Evolutionary conservation across 2,329 filamentous ascomycete species (phyloP).

Genomic region (Pseudogymnoascus sp.): DNA sequence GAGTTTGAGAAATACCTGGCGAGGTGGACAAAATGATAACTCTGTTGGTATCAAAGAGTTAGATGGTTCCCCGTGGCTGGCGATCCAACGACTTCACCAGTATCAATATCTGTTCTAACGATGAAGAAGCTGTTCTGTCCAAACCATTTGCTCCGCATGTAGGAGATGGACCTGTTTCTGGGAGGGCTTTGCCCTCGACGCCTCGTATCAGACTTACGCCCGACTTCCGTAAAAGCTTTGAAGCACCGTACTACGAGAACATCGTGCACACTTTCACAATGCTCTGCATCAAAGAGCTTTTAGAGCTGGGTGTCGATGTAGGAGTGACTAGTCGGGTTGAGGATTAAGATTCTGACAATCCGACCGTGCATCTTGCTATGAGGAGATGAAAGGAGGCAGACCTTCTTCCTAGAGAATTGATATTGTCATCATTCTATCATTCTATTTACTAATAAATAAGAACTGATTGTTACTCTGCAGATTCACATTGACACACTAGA

Average conservation of each 20-base stretch:
- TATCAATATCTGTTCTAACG: background rate
- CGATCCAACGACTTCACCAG: background rate
- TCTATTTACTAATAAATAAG: no score
- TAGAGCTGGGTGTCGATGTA: slow-evolving; percentile 24
- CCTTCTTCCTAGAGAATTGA: no score
- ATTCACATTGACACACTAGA: no score
- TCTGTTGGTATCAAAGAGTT: no score
- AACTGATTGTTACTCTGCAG: no score
- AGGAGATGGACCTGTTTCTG: no score
- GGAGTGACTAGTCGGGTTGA: slow-evolving; percentile 19
- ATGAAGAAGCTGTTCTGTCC: background rate
- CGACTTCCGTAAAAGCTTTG: slow-evolving; percentile 28
- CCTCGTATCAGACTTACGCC: slow-evolving; percentile 25
- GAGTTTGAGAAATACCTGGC: no score
- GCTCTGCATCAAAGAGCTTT: slow-evolving; percentile 23
- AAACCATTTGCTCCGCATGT: background rate
- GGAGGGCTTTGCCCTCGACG: no score
- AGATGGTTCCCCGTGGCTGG: background rate
- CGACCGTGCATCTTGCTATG: no score
- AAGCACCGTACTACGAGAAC: slow-evolving; percentile 28
- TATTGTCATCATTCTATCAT: no score
- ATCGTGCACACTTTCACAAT: slow-evolving; percentile 29
- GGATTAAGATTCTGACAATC: slow-evolving; percentile 19
- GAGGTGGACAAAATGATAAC: no score
- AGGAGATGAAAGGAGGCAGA: no score